Evolutionary conservation across 192 early-diverging fungal genomes (phyloP).

Genomic region (Coemansia sp.): DNA sequence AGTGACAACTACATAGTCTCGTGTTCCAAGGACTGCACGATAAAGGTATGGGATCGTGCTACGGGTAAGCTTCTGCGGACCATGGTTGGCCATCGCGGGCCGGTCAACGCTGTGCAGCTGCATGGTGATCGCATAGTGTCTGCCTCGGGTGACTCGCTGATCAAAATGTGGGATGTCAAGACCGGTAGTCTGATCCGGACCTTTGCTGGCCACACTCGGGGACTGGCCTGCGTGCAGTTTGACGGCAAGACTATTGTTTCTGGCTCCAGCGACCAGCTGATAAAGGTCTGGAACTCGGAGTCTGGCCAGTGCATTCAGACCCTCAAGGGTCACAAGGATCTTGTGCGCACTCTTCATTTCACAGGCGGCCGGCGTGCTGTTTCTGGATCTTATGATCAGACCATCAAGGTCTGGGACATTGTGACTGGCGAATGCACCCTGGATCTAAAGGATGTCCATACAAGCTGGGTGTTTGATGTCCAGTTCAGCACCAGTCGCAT

Average conservation of each 20-base stretch:
- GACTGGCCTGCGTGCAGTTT: constrained; percentile 83
- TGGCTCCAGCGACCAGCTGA: constrained; percentile 79
- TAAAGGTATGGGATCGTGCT: constrained; percentile 82
- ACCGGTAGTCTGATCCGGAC: constrained; percentile 71
- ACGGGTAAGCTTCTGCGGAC: constrained; percentile 63
- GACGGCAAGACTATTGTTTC: constrained; percentile 74
- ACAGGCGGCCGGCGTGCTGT: constrained; percentile 78
- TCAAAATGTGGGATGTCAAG: constrained; percentile 78
- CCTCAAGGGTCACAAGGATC: constrained; percentile 65
- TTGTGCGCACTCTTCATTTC: constrained; percentile 84
- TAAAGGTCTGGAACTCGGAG: constrained; percentile 78
- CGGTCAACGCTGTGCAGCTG: constrained; percentile 91
- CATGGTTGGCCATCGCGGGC: constrained; percentile 82
- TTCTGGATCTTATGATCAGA: constrained; percentile 90
- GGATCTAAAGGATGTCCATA: constrained; percentile 73
- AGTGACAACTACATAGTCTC: constrained; percentile 70
- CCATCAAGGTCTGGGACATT: constrained; percentile 93
- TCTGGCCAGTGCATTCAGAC: constrained; percentile 65
- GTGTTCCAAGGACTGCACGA: constrained; percentile 91
- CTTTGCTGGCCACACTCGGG: constrained; percentile 78
- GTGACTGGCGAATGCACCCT: constrained; percentile 72
- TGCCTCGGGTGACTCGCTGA: constrained; percentile 78
- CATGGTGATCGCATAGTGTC: constrained; percentile 69
- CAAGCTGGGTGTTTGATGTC: constrained; percentile 97
- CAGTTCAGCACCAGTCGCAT: constrained; percentile 81